A percentile compares a stretch with the other conserved stretches of the same genome.
Evolutionary conservation across 352 stramenopile genomes (phyloP).

Genomic region (Pythium rishiriense): DNA sequence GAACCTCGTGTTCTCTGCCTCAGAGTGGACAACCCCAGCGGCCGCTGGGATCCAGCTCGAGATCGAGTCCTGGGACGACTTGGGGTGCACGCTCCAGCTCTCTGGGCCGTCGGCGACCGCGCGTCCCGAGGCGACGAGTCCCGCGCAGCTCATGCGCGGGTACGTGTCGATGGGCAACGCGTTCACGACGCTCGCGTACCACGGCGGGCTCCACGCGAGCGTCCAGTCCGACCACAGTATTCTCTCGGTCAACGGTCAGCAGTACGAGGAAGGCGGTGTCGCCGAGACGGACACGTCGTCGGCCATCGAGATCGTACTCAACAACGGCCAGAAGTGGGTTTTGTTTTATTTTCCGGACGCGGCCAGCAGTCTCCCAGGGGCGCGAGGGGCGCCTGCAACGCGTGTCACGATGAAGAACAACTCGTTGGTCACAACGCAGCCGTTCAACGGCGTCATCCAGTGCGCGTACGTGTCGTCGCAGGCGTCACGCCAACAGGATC

Average conservation of each 20-base stretch:
- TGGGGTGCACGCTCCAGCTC: constrained; percentile 61
- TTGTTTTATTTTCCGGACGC: constrained; percentile 56
- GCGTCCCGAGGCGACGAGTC: neutral
- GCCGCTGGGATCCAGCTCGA: constrained; percentile 24
- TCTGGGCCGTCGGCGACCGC: constrained; percentile 18
- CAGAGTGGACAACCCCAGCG: constrained; percentile 36
- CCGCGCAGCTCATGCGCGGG: constrained; percentile 31
- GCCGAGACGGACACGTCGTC: constrained; percentile 34
- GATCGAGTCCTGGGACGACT: constrained; percentile 76
- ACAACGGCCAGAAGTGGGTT: constrained; percentile 78
- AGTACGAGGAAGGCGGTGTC: constrained; percentile 34
- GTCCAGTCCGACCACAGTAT: constrained; percentile 67
- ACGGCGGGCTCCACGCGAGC: constrained; percentile 52
- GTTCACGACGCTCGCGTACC: constrained; percentile 75
- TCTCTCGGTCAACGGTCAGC: constrained; percentile 54
- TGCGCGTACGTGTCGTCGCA: constrained; percentile 60
- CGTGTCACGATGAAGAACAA: constrained; percentile 43
- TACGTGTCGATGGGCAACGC: constrained; percentile 76
- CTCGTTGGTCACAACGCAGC: constrained; percentile 46
- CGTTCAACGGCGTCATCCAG: constrained; percentile 72
- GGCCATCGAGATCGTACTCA: constrained; percentile 59
- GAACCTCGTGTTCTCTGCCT: constrained; percentile 69
- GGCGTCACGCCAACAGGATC: constrained; percentile 20
- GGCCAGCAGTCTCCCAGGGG: neutral
- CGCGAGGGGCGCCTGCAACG: neutral